Evolutionary conservation across 2,329 filamentous ascomycete species (phyloP).

Genomic region (Fusarium ramigenum): DNA sequence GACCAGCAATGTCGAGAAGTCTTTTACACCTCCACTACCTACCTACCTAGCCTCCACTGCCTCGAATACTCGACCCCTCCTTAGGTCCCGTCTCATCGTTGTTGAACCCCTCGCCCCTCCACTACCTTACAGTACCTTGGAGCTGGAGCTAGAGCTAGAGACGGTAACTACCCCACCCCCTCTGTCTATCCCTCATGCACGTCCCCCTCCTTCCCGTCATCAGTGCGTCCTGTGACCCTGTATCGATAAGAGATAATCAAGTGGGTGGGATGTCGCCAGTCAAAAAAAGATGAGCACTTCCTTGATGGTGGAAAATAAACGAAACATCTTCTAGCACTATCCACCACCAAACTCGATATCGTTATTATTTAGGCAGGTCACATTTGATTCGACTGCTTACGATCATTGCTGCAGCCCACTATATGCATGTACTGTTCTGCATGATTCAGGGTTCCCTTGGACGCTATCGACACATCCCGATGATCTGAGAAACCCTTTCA

Average conservation of each 20-base stretch:
- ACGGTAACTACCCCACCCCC: constrained; percentile 25
- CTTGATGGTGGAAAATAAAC: background rate
- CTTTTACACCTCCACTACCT: background rate
- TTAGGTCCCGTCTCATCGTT: background rate
- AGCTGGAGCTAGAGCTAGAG: background rate
- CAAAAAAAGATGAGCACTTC: constrained; percentile 17
- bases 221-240: constrained; percentile 30
- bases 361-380: background rate
- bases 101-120: constrained; percentile 8
- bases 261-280: background rate
- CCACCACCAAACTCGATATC: background rate
- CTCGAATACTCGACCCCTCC: constrained; percentile 4
- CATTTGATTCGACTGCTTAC: background rate
- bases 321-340: background rate
- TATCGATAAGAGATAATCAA: constrained; percentile 33
- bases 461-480: constrained; percentile 17
- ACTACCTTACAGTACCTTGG: background rate
- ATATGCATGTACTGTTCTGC: background rate
- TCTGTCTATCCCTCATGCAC: constrained; percentile 19
- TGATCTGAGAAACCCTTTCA: constrained; percentile 15
- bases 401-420: background rate
- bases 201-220: constrained; percentile 35
- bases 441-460: constrained; percentile 13
- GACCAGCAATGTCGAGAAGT: background rate
- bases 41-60: background rate